A percentile compares a stretch with the other conserved stretches of the same genome.
phyloP scores from a whole-genome alignment of 345 rosid species.

The Citrus cavaleriei region DNA sequence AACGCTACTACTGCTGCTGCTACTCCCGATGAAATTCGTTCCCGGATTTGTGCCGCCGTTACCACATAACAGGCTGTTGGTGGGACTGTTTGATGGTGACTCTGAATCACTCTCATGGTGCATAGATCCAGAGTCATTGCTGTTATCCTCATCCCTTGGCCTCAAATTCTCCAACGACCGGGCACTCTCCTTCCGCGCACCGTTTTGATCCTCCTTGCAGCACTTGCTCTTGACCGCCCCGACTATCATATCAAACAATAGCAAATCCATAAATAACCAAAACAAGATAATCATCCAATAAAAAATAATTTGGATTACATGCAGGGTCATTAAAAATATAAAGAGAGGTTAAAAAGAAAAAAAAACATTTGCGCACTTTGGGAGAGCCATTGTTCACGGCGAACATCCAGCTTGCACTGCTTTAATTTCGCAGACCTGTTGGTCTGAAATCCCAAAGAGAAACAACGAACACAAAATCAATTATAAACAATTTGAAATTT shows the following conservation, averaged over 20 bases:
- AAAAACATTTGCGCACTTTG: constrained; percentile 48
- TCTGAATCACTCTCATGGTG: constrained; percentile 57
- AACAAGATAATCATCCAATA: constrained; percentile 2
- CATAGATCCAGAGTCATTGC: constrained; percentile 29
- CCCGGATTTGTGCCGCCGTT: constrained; percentile 41
- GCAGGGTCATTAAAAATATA: background rate
- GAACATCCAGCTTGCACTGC: constrained; percentile 89
- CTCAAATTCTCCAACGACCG: constrained; percentile 38
- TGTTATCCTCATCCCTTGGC: constrained; percentile 30
- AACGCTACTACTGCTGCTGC: constrained; percentile 59
- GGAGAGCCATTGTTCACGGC: constrained; percentile 98
- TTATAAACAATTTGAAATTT: background rate
- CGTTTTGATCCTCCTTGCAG: constrained; percentile 39
- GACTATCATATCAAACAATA: constrained; percentile 19
- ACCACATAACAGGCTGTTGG: constrained; percentile 30
- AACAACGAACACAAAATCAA: background rate
- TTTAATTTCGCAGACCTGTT: constrained; percentile 91
- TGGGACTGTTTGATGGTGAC: constrained; percentile 58
- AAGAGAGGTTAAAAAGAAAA: background rate
- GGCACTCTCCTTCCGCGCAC: constrained; percentile 31
- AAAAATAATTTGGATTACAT: background rate
- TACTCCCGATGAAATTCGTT: constrained; percentile 49
- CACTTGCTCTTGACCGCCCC: constrained; percentile 56
- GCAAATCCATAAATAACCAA: background rate
- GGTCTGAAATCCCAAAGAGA: constrained; percentile 39